Evolutionary conservation across 177 flowering plant species (phyloP).

Genomic region (Vitis hybrid): DNA sequence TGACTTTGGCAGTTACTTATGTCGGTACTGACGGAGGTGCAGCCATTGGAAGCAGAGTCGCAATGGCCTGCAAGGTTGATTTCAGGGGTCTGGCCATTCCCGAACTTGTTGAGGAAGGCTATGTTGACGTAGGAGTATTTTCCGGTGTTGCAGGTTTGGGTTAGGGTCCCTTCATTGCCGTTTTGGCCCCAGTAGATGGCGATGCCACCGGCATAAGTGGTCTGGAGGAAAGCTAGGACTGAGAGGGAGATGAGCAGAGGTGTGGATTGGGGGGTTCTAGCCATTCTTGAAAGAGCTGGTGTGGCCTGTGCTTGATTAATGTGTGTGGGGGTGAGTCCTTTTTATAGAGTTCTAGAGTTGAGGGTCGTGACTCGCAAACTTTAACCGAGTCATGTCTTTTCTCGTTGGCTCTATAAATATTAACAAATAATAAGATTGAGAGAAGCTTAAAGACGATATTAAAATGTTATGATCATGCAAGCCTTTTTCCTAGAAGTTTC

Average conservation of each 20-base stretch:
- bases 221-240: neutral
- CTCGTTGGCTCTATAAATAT: no score
- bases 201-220: constrained; percentile 14
- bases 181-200: constrained; percentile 38
- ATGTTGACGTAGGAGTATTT: constrained; percentile 19
- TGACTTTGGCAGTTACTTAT: constrained; percentile 18
- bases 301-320: neutral
- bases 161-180: constrained; percentile 25
- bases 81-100: constrained; percentile 22
- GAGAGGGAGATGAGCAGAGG: neutral
- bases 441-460: no score
- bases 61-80: constrained; percentile 22
- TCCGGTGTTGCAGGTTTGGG: constrained; percentile 22
- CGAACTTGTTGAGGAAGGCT: constrained; percentile 28
- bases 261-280: neutral
- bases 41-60: constrained; percentile 18
- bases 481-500: no score
- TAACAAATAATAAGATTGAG: no score
- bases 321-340: neutral
- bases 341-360: no score
- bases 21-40: constrained; percentile 6
- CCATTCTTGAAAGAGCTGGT: neutral
- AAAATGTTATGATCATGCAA: no score
- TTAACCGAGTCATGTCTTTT: no score
- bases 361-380: no score